phyloP scores from a whole-genome alignment of 164 flowering plant genomes.

The Aristolochia fimbriata region DNA sequence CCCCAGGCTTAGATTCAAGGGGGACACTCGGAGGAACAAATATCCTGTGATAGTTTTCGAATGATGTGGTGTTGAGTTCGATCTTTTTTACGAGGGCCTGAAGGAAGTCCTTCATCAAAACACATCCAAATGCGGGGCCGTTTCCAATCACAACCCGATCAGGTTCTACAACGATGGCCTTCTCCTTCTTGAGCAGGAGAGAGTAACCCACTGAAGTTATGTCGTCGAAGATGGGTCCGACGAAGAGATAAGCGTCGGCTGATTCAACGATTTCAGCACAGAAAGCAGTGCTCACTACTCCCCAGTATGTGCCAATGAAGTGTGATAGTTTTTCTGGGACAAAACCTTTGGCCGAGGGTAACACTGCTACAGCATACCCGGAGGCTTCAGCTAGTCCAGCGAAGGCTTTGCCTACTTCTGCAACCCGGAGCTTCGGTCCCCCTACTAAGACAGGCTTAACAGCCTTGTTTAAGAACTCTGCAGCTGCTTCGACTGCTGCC shows the following conservation, averaged over 20 bases:
- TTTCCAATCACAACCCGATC: constrained; percentile 26
- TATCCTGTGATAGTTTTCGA: constrained; percentile 62
- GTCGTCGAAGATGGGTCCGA: constrained; percentile 84
- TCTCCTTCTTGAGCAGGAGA: constrained; percentile 25
- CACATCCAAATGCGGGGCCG: constrained; percentile 33
- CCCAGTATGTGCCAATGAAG: constrained; percentile 40
- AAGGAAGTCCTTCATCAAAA: constrained; percentile 31
- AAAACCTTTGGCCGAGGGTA: constrained; percentile 36
- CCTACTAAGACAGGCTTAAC: constrained; percentile 38
- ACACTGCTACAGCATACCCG: constrained; percentile 19
- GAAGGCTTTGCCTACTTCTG: constrained; percentile 21
- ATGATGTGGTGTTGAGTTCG: constrained; percentile 39
- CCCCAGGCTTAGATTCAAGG: constrained; percentile 33
- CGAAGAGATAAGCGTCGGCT: constrained; percentile 36
- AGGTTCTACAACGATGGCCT: constrained; percentile 30
- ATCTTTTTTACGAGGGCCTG: constrained; percentile 21
- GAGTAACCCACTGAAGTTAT: constrained; percentile 59
- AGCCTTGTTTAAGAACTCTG: constrained; percentile 27
- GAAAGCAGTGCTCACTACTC: constrained; percentile 25
- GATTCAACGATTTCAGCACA: constrained; percentile 35
- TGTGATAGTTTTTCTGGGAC: constrained; percentile 24
- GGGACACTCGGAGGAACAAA: constrained; percentile 62
- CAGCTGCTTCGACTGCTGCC: constrained; percentile 35
- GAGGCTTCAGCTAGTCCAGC: constrained; percentile 23
- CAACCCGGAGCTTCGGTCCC: constrained; percentile 30